Evolutionary conservation across 2,329 filamentous ascomycete genomes (phyloP), one percentile per base, ranked within the genome.

Genomic region (Didymella exigua): DNA sequence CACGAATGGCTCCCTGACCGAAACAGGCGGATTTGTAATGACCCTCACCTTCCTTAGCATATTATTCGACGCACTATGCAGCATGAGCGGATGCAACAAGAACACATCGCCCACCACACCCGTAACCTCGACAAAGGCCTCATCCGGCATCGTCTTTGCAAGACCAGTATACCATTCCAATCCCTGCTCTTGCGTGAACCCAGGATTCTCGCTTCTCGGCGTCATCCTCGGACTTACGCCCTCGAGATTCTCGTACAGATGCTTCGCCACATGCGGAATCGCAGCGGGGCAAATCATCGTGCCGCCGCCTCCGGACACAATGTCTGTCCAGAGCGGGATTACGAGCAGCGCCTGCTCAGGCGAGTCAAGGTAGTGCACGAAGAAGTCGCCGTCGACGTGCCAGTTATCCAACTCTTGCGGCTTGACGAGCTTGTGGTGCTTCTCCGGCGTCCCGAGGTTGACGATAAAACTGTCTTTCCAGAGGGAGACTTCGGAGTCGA

Each of bases 301-400:
- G 4, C 84, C 88, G 23, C 88, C 88, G 5, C 84, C 86, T 29
- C 80, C 78, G 0, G 82, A 72, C 8, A 76, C 74, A 46, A 90
- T 84, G 66, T 89, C 86, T 0, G 80, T 85, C 75, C 87, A 90
- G 5, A 89, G 71, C 1, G 87, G 87, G 34, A 88, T 89, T 11
- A 89, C 85, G 1, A 90, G 78, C 13, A 90, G 74, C 0, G 79
- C 88, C 70, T 90, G 88, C 75, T 90, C 88, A 0, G 84, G 84
- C 18, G 83, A 87, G 68, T 90, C 87, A 30, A 90, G 81, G 61
- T 86, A 90, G 75, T 90, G 87, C 5, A 87, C 80, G 69, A 90
- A 90, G 71, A 89, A 89, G 62, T 90, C 87, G 8, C 87, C 87
- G 71, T 89, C 87, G 16, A 88, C 85, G 71, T 89, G 87, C 87